These are phyloP conservation scores for Wickerhamiella pararugosa DNA, from an alignment of 1,139 yeast species.

Conservation along the genomic window DNA sequence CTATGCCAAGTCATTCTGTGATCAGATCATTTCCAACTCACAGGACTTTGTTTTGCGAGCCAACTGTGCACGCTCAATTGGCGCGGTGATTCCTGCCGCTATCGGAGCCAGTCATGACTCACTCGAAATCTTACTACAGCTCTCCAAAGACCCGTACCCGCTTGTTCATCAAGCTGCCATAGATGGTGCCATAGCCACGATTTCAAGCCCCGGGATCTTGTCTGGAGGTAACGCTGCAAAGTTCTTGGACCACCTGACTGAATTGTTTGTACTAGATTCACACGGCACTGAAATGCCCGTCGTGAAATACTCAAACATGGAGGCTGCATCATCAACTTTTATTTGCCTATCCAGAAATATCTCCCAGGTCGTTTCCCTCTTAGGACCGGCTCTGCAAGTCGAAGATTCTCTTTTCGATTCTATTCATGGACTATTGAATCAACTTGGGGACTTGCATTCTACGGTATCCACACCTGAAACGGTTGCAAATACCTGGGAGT, in stretches of 20 bases:
- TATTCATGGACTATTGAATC: constrained; percentile 20
- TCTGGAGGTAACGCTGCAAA: constrained; percentile 30
- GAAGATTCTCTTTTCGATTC: constrained; percentile 13
- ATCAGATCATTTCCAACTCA: constrained; percentile 1
- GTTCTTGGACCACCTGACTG: constrained; percentile 34
- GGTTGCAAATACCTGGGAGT: constrained; percentile 11
- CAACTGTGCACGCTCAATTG: not conserved
- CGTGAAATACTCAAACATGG: constrained; percentile 34
- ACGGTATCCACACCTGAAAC: constrained; percentile 11
- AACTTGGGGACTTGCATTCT: constrained; percentile 19
- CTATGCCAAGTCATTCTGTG: not conserved
- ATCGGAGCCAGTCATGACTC: constrained; percentile 26
- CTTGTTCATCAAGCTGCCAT: constrained; percentile 61
- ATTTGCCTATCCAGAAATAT: constrained; percentile 19
- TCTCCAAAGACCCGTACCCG: constrained; percentile 73
- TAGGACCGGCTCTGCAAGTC: constrained; percentile 36
- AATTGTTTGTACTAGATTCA: constrained; percentile 35
- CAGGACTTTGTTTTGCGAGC: not conserved
- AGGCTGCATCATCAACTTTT: constrained; percentile 29
- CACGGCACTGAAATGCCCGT: constrained; percentile 38
- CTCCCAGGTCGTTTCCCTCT: constrained; percentile 29
- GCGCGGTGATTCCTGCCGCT: not conserved
- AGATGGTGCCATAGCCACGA: constrained; percentile 39
- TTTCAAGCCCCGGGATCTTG: constrained; percentile 42
- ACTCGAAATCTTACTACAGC: constrained; percentile 42